Percentiles rank a stretch among this genome's conserved stretches.
phyloP scores from a whole-genome alignment of 2,329 filamentous ascomycete species.

The Graphilbum ipis-grandicollis region DNA sequence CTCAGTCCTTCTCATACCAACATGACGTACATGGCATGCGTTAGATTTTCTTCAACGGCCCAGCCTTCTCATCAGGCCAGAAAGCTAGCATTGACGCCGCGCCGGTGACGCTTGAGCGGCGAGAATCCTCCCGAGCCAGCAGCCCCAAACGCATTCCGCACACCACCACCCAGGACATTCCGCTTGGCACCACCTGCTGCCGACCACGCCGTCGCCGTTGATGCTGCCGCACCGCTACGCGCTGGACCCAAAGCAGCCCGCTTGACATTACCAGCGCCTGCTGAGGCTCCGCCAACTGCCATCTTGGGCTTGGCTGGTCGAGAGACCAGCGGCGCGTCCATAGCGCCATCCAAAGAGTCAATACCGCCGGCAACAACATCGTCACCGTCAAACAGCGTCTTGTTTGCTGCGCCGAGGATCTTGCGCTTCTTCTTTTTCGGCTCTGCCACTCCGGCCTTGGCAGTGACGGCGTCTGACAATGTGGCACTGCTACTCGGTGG shows the following conservation, averaged over 20 bases:
- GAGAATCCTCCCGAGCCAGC: conserved; percentile 34
- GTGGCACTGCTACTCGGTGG: conserved; percentile 10
- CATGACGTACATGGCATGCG: no score
- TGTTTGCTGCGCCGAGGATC: conserved; percentile 41
- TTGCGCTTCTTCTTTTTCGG: conserved; percentile 57
- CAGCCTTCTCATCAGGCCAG: conserved; percentile 23
- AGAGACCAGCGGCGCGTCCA: not conserved
- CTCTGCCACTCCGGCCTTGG: conserved; percentile 11
- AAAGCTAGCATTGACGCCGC: conserved; percentile 45
- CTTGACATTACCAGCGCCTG: conserved; percentile 7
- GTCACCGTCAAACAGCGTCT: conserved; percentile 56
- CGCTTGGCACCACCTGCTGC: conserved; percentile 13
- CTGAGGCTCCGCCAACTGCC: not conserved
- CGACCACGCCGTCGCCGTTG: conserved; percentile 11
- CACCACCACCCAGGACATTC: conserved; percentile 14
- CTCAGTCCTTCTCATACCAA: no score
- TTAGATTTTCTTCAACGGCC: no score
- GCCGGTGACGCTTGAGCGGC: conserved; percentile 53
- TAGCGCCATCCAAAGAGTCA: not conserved
- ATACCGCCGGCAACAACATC: conserved; percentile 25
- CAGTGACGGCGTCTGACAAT: conserved; percentile 5
- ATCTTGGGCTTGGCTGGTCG: not conserved
- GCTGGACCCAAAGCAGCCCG: conserved; percentile 9
- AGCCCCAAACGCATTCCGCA: conserved; percentile 27
- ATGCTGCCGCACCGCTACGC: conserved; percentile 2